phyloP scores from a whole-genome alignment of 768 basidiomycete species.

The Aureoboletus auriporus region DNA sequence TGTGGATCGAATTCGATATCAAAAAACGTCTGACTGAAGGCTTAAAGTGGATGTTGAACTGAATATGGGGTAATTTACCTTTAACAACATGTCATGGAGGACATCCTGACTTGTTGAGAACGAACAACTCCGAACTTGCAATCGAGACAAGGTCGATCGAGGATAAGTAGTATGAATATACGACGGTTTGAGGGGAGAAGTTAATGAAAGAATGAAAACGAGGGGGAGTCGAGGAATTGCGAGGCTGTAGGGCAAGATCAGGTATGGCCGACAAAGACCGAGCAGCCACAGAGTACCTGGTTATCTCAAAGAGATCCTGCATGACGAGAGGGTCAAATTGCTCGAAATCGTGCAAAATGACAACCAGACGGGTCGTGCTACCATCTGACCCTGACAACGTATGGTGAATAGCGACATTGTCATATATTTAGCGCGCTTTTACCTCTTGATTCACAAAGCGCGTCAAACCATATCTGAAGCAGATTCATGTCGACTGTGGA shows the following conservation, averaged over 20 bases:
- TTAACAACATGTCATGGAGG: slow-evolving; percentile 50
- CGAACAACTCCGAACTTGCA: slow-evolving; percentile 50
- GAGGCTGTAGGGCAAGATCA: slow-evolving; percentile 35
- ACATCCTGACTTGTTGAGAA: slow-evolving; percentile 47
- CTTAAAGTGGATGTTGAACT: neutral
- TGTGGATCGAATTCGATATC: slow-evolving; percentile 55
- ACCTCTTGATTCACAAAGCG: slow-evolving; percentile 38
- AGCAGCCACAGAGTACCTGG: slow-evolving; percentile 44
- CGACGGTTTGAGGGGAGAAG: slow-evolving; percentile 50
- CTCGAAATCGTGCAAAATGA: slow-evolving; percentile 73
- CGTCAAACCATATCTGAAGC: slow-evolving; percentile 57
- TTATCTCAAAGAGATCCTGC: slow-evolving; percentile 69
- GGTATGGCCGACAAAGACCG: neutral
- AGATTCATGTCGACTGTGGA: slow-evolving; percentile 60
- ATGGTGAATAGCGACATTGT: neutral
- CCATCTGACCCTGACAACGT: slow-evolving; percentile 11
- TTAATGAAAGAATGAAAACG: slow-evolving; percentile 59
- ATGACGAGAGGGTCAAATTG: slow-evolving; percentile 59
- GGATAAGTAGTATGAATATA: slow-evolving; percentile 61
- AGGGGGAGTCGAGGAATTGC: slow-evolving; percentile 53
- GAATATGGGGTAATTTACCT: slow-evolving; percentile 35
- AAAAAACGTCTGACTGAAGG: slow-evolving; percentile 54
- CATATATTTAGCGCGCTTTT: slow-evolving; percentile 12
- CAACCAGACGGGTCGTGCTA: slow-evolving; percentile 40
- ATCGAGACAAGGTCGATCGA: slow-evolving; percentile 51